A percentile compares a stretch with the other conserved stretches of the same genome.
phyloP scores from a whole-genome alignment of 2,329 filamentous ascomycete genomes.

The Aspergillus arachidicola region DNA sequence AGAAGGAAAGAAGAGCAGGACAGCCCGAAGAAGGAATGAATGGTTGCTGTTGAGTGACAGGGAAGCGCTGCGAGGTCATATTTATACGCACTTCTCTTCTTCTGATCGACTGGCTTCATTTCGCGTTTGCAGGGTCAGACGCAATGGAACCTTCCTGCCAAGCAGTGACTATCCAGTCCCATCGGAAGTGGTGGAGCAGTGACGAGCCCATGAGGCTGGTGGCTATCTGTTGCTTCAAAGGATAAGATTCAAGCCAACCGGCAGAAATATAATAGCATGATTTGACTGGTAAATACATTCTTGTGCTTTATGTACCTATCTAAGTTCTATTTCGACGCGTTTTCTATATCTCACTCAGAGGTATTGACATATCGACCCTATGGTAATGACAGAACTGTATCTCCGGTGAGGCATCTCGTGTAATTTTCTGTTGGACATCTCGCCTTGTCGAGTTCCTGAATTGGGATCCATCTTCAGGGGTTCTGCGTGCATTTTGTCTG shows the following conservation, averaged over 20 bases:
- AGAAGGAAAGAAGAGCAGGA: constrained; percentile 3
- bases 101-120: background rate
- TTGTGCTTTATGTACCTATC: background rate
- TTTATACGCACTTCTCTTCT: constrained; percentile 8
- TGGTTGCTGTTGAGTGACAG: background rate
- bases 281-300: background rate
- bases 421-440: background rate
- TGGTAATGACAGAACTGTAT: background rate
- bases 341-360: background rate
- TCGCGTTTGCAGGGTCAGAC: background rate
- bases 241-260: background rate
- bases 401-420: background rate
- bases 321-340: background rate
- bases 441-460: background rate
- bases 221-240: background rate
- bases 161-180: constrained; percentile 7
- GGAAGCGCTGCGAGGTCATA: background rate
- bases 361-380: background rate
- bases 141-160: constrained; percentile 1
- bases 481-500: background rate
- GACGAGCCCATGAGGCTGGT: background rate
- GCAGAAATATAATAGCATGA: too few relatives aligned
- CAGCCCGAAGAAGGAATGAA: constrained; percentile 1
- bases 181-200: background rate
- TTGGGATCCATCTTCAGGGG: background rate